Evolutionary conservation across 1,284 basidiomycete genomes (phyloP).

Genomic region (Tilletia setariae): DNA sequence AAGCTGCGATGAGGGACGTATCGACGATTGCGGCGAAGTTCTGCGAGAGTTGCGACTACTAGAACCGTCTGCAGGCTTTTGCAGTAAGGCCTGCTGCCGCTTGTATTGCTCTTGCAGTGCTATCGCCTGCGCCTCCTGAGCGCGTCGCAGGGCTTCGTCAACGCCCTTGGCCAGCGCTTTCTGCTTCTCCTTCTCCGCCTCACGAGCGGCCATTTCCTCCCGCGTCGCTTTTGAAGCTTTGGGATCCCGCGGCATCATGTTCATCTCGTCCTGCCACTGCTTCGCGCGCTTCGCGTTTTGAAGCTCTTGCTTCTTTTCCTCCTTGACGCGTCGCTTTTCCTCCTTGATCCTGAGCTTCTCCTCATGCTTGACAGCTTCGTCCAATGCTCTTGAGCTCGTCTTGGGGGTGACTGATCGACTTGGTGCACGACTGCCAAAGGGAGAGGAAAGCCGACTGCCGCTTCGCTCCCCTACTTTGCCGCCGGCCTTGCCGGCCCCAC

Average conservation of each 20-base stretch:
- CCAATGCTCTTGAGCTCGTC: not conserved
- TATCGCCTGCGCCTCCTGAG: constrained; percentile 7
- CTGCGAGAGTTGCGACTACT: no score
- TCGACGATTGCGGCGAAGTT: no score
- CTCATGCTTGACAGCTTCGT: not conserved
- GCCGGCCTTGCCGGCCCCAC: not conserved
- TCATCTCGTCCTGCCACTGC: not conserved
- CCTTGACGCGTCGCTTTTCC: not conserved
- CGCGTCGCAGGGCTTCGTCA: not conserved
- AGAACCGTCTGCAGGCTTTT: no score
- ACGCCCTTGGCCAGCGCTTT: constrained; percentile 5
- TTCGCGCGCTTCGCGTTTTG: not conserved
- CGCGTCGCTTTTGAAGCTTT: not conserved
- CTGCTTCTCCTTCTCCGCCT: constrained; percentile 8
- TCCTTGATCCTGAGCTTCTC: constrained; percentile 8
- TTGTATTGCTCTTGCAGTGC: not conserved
- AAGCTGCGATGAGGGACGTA: no score
- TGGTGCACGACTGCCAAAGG: constrained; percentile 4
- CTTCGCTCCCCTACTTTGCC: not conserved
- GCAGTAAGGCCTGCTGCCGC: constrained; percentile 1
- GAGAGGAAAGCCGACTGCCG: constrained; percentile 4
- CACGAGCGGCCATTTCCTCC: not conserved
- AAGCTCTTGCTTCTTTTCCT: constrained; percentile 7
- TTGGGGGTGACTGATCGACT: constrained; percentile 8
- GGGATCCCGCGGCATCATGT: not conserved